Base-by-base conservation (phyloP, 805 yeast species). In the Cyberlindnera mrakii region DNA sequence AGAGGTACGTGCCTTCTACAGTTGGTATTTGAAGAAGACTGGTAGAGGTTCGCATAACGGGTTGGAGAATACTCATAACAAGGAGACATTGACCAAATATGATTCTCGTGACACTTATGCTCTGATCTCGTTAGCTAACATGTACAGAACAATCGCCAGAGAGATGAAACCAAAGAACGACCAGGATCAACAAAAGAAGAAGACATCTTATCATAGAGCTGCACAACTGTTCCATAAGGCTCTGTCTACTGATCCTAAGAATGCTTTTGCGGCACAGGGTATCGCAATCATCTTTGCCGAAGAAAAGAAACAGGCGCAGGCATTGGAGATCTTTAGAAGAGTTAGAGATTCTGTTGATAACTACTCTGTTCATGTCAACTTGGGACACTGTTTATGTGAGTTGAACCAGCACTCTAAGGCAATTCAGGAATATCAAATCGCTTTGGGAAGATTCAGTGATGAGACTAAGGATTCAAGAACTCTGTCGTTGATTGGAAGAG, bases 201-300 rank as follows among this genome's bases (percentile, higher is more conserved):
- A 79, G 51, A 85, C 82, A 50, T 83, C 88, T 43, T 91, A 84
- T 60, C 70, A 82, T 36, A 79, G 96, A 63, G 96, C 96, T n/a
- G 84, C 90, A 13, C 97, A 91, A 64, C 70, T 93, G 46, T 91
- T 80, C 62, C 85, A 88, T 56, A 93, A 93, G 65, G 96, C 88
- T 2, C 67, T 93, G 42, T 81, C 85, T 40, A 65, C 89, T 25
- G 98, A 93, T 65, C 78, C 90, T 3, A 71, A 75, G 52, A 87
- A 91, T 59, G 91, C 90, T 1, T 93, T 82, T 67, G 99, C 99
- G 5, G 98, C 99, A 1, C 99, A 93, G 64, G 99, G 99, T 43
- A 73, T 93, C 48, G 98, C 97, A 1, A 88, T 93, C 43, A 79
- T 89, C 5, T 85, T 88, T 62, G 95, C 95, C 10, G 97, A 91